Percentiles rank a stretch among this genome's conserved stretches.
Conservation (phyloP, 768 basidiomycete genomes). For the Kwoniella sp. region DNA sequence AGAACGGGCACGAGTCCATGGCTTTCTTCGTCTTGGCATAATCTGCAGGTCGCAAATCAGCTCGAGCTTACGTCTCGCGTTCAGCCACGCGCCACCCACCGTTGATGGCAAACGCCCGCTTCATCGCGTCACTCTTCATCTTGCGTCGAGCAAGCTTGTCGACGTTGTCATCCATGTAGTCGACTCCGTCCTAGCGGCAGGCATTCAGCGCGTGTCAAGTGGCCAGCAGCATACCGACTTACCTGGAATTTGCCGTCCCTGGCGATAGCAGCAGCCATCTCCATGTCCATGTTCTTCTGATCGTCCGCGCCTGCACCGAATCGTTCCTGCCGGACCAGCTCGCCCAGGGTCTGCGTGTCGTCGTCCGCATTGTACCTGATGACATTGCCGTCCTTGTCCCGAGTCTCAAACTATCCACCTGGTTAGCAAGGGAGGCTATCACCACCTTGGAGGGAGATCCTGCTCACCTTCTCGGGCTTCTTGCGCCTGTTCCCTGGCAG, state of each 20-base stretch:
- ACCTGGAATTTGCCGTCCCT: conserved; percentile 84
- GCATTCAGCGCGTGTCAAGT: neutral
- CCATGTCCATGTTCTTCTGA: conserved; percentile 84
- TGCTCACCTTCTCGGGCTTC: conserved; percentile 66
- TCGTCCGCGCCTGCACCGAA: conserved; percentile 84
- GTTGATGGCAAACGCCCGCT: conserved; percentile 91
- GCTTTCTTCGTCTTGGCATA: conserved; percentile 92
- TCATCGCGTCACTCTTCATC: conserved; percentile 95
- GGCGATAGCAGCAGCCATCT: conserved; percentile 82
- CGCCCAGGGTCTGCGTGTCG: conserved; percentile 75
- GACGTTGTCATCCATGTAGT: conserved; percentile 96
- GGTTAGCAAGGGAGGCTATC: too few relatives aligned
- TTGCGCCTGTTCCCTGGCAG: conserved; percentile 66
- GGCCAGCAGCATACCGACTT: conserved; percentile 17
- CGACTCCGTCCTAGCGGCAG: conserved; percentile 65
- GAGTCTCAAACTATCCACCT: conserved; percentile 81
- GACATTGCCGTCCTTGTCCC: conserved; percentile 87
- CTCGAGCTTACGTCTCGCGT: neutral
- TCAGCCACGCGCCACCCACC: conserved; percentile 55
- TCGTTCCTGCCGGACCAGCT: conserved; percentile 87
- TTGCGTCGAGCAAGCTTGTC: conserved; percentile 87
- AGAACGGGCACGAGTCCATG: conserved; percentile 76
- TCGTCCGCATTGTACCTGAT: conserved; percentile 87
- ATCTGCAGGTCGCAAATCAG: conserved; percentile 60
- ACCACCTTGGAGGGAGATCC: neutral